A percentile compares a stretch with the other conserved stretches of the same genome.
Conservation (phyloP, 1,284 basidiomycete genomes). For the Melanopsichium pennsylvanicum region DNA sequence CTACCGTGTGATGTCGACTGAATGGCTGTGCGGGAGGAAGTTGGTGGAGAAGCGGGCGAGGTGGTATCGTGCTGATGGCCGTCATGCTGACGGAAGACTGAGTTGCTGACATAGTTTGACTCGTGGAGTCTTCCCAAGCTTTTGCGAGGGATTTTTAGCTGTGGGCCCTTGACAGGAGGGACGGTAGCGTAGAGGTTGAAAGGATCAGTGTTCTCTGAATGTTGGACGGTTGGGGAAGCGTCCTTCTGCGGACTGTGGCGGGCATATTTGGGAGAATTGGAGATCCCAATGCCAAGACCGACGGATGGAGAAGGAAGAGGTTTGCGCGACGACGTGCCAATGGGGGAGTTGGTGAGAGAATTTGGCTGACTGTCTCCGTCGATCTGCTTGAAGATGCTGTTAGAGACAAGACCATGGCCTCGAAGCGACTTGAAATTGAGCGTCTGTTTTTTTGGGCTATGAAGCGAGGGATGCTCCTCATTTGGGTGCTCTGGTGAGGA, state of each 20-base stretch:
- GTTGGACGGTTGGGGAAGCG: not conserved
- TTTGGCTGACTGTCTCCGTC: conserved; percentile 22
- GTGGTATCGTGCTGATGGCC: conserved; percentile 51
- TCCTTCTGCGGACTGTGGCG: conserved; percentile 12
- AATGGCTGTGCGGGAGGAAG: conserved; percentile 1
- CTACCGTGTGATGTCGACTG: not conserved
- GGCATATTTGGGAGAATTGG: conserved; percentile 10
- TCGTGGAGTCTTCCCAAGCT: conserved; percentile 46
- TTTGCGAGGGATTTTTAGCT: conserved; percentile 43
- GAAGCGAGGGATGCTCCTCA: conserved; percentile 37
- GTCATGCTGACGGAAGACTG: conserved; percentile 72
- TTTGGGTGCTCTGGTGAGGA: conserved; percentile 18
- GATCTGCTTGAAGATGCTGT: conserved; percentile 55
- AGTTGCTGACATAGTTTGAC: conserved; percentile 56
- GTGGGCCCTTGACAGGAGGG: conserved; percentile 8
- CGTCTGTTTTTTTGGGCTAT: conserved; percentile 41
- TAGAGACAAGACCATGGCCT: conserved; percentile 55
- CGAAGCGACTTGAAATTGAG: conserved; percentile 51
- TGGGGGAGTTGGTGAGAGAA: conserved; percentile 21
- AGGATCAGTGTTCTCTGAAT: conserved; percentile 36
- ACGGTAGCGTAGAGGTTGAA: conserved; percentile 25
- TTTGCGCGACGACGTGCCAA: conserved; percentile 13
- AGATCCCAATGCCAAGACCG: conserved; percentile 55
- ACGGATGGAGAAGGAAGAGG: conserved; percentile 25
- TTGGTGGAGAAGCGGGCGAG: conserved; percentile 9